These are phyloP conservation scores for Leccinellum luteum DNA, from an alignment of 768 basidiomycete species.

Conservation along the genomic window DNA sequence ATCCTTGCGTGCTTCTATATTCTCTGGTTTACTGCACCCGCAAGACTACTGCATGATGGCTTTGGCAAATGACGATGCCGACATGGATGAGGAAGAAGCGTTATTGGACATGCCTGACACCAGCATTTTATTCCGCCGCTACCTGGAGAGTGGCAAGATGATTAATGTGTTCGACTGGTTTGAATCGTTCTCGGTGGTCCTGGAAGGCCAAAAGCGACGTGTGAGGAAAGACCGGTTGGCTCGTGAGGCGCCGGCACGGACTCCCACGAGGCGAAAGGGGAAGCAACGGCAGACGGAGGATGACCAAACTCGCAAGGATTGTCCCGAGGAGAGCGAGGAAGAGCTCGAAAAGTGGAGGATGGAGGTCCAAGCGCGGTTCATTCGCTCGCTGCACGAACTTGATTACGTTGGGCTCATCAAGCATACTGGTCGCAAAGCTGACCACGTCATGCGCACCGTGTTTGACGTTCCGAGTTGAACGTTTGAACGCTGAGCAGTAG, in stretches of 20 bases:
- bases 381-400: conserved; percentile 77
- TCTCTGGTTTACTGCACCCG: conserved; percentile 62
- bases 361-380: conserved; percentile 74
- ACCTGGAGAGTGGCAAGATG: conserved; percentile 76
- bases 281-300: conserved; percentile 26
- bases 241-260: neutral
- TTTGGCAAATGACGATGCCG: conserved; percentile 5
- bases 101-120: conserved; percentile 67
- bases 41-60: conserved; percentile 39
- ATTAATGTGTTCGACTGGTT: conserved; percentile 91
- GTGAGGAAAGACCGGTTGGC: neutral
- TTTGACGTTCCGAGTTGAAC: conserved; percentile 44
- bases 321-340: conserved; percentile 29
- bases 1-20: conserved; percentile 56
- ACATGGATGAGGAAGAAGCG: conserved; percentile 28
- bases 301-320: conserved; percentile 10
- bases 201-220: conserved; percentile 53
- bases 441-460: conserved; percentile 69
- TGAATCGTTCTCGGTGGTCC: conserved; percentile 64
- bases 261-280: conserved; percentile 25
- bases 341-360: conserved; percentile 52
- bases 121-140: conserved; percentile 72
- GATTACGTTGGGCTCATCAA: conserved; percentile 80
- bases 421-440: conserved; percentile 73
- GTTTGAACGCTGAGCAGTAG: conserved; percentile 5